Base-by-base conservation (phyloP, 805 yeast species). In the Yamadazyma nakazawae region DNA sequence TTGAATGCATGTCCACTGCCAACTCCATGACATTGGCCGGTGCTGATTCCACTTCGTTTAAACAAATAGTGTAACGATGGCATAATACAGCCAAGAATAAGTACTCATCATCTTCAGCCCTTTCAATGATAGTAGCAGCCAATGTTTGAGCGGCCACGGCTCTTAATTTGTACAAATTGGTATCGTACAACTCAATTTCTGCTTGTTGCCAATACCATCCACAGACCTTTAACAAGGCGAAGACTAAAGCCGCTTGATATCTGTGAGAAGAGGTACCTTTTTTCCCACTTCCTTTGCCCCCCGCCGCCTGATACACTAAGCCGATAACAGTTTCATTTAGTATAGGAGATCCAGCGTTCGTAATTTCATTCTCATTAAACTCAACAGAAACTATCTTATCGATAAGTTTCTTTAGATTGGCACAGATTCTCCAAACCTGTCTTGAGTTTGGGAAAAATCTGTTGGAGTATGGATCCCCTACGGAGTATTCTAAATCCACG, bases 1-100 rank as follows among this genome's bases (percentile, higher is more conserved):
- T 82, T 10, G 86, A 79, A 55, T 89, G 96, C 79, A 82, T 79
- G 59, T 89, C 96, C 24, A 87, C 89, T 0, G 96, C 96, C 57
- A 88, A 63, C 61, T 89, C 97, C 52, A 89, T 67, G 0, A 90
- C 96, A 64, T 80, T 84, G n/a, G 76, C 66, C 0, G 96, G 92
- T 4, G 62, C 72, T 0, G 81, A 64, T 53, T 84, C 90, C 25
- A 61, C 73, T 40, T 80, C 85, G 54, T 82, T 77, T 40, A 85
- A 71, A 52, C 77, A 79, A 53, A 88, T 81, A 21, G 79, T 70
- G 65, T 82, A 89, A 26, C 95, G 72, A 57, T 83, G 90, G 59
- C 92, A 84, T 17, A 89, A 71, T 83, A 89, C 78, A 25, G 84
- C 82, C 55, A 86, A 74, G 59, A 88, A 86, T 53, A 88, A 66